These are phyloP conservation scores for Odontarrhena argentea DNA, from an alignment of 345 rosid genomes.

Conservation along the genomic window DNA sequence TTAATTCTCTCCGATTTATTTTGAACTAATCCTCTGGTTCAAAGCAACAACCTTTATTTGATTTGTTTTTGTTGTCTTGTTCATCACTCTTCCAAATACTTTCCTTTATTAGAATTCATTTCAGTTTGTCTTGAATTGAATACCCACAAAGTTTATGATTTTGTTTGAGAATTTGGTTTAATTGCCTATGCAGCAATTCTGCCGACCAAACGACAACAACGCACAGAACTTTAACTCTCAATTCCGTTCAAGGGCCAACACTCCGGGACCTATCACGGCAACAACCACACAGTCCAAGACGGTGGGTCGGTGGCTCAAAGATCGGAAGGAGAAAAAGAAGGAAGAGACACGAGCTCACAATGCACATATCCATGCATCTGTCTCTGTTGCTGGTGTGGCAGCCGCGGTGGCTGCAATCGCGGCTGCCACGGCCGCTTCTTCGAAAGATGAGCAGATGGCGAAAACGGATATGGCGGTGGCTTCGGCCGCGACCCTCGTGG, in stretches of 20 bases:
- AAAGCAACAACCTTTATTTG: not conserved
- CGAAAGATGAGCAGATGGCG: constrained; percentile 76
- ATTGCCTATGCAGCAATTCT: constrained; percentile 52
- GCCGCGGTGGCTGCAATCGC: constrained; percentile 90
- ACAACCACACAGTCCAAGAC: constrained; percentile 65
- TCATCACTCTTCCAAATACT: not conserved
- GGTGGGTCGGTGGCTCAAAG: constrained; percentile 85
- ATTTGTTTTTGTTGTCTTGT: constrained; percentile 13
- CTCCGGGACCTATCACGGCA: constrained; percentile 42
- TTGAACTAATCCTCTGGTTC: not conserved
- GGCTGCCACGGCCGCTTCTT: constrained; percentile 71
- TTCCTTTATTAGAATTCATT: not conserved
- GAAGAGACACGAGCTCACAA: constrained; percentile 81
- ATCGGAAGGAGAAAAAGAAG: constrained; percentile 80
- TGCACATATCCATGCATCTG: constrained; percentile 81
- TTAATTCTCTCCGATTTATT: constrained; percentile 53
- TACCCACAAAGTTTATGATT: not conserved
- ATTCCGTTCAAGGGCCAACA: constrained; percentile 42
- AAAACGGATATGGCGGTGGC: constrained; percentile 87
- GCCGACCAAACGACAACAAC: constrained; percentile 56
- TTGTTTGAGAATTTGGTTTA: not conserved
- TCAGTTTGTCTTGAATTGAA: not conserved
- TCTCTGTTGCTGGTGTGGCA: constrained; percentile 81
- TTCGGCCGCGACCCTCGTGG: constrained; percentile 84
- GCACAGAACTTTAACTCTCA: constrained; percentile 32